phyloP scores from a whole-genome alignment of 257 asterid genomes.

The Scutellaria galericulata region DNA sequence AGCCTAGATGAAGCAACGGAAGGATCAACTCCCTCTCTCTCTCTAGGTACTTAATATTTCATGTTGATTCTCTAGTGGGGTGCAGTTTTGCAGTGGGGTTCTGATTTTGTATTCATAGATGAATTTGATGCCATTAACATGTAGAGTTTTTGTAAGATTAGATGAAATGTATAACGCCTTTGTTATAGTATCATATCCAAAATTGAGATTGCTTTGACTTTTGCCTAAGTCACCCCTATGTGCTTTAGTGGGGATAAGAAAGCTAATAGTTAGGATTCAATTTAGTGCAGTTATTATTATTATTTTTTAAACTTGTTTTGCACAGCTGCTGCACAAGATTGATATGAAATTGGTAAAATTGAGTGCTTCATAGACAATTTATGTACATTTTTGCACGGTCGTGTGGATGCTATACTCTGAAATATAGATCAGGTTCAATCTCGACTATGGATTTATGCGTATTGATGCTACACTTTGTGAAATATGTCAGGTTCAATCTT shows the following conservation, averaged over 20 bases:
- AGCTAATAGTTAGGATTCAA: neutral
- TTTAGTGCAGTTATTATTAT: neutral
- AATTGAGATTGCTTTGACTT: neutral
- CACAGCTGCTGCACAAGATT: slow-evolving; percentile 18
- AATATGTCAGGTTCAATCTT: too few species aligned
- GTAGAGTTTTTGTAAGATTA: slow-evolving; percentile 40
- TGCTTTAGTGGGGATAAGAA: too few species aligned
- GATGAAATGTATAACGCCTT: slow-evolving; percentile 28
- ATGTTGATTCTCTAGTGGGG: slow-evolving; percentile 20
- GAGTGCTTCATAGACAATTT: neutral
- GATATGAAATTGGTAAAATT: too few species aligned
- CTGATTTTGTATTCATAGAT: slow-evolving; percentile 41
- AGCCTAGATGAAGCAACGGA: slow-evolving; percentile 37
- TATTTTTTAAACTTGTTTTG: neutral
- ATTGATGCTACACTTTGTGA: too few species aligned
- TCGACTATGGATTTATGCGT: too few species aligned
- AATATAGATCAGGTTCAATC: too few species aligned
- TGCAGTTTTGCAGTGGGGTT: slow-evolving; percentile 53
- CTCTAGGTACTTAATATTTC: slow-evolving; percentile 7
- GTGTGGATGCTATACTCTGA: too few species aligned
- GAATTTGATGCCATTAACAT: slow-evolving; percentile 34
- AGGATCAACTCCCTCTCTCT: neutral
- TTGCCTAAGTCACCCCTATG: too few species aligned
- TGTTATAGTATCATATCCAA: slow-evolving; percentile 20
- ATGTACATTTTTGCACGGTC: neutral